These are phyloP conservation scores for Leucosporidium creatinivorum DNA, from an alignment of 768 basidiomycete species.

Conservation along the genomic window DNA sequence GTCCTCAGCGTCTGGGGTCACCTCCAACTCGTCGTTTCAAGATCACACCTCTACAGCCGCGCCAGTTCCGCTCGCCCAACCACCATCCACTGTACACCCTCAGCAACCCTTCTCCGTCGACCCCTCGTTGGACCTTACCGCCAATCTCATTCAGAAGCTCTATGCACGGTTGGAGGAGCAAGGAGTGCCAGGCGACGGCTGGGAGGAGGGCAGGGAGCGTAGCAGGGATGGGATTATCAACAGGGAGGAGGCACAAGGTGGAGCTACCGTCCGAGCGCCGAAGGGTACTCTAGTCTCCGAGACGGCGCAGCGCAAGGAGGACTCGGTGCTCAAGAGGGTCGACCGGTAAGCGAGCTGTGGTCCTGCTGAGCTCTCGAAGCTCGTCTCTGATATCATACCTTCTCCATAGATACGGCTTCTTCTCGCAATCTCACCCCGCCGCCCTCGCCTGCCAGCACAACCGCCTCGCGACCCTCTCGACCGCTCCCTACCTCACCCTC, in stretches of 20 bases:
- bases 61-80: not conserved
- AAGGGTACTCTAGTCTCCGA: conserved; percentile 31
- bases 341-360: conserved; percentile 46
- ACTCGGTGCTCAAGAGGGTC: conserved; percentile 63
- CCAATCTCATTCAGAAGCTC: conserved; percentile 73
- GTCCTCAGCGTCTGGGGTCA: conserved; percentile 15
- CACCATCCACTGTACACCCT: not conserved
- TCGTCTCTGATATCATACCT: not conserved
- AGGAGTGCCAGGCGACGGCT: conserved; percentile 93
- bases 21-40: conserved; percentile 24
- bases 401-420: conserved; percentile 77
- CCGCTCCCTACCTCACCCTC: conserved; percentile 55
- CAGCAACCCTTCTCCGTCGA: conserved; percentile 8
- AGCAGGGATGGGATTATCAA: conserved; percentile 56
- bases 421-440: conserved; percentile 55
- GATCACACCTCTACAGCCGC: not conserved
- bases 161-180: conserved; percentile 81
- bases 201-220: conserved; percentile 86
- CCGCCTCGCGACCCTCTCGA: conserved; percentile 64
- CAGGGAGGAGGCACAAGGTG: conserved; percentile 41
- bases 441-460: conserved; percentile 52
- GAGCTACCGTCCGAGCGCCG: conserved; percentile 52
- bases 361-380: not conserved
- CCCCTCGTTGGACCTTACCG: conserved; percentile 20
- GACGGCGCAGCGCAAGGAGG: conserved; percentile 51